Base-by-base conservation (phyloP, 345 rosid genomes). In the Moricandia moricandioides region DNA sequence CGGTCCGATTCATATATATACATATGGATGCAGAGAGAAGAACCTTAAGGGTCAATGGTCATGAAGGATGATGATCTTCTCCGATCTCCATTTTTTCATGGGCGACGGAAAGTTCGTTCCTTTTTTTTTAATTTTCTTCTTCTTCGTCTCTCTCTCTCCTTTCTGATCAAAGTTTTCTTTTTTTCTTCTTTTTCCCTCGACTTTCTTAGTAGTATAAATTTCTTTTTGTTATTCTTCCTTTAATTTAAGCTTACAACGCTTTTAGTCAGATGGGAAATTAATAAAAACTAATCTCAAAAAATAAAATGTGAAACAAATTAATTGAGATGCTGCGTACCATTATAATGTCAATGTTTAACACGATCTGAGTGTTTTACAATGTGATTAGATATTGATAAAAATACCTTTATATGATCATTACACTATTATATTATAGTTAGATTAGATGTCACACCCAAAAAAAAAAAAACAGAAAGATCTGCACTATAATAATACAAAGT, bases 31-130 rank as follows among this genome's bases (percentile, higher is more conserved):
- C 6, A 45, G 34, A 66, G 62, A 61, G 76, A 73, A 73, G 76
- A 63, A 82, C 85, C 86, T 71, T 24, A 58, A 66, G 43, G 75
- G 17, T 71, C 75, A 80, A 59, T 34, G 79, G 67, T 82, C 73
- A 69, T 69, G 81, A 81, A 85, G 84, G 83, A 56, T 83, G 57
- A 79, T 73, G 17, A 45, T 45, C 83, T 83, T 84, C 85, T 82
- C 86, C 83, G 67, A 78, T 72, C 81, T 40, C 70, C 81, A 78
- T 81, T 82, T 67, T 83, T 83, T 74, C 86, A 77, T 67, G 52
- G 52, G 52, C 73, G 71, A 55, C 67, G 55, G 11, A 54, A 63
- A 68, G 73, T 31, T 78, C 29, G 71, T 16, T 69, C 75, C 71
- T 73, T 80, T 82, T 75, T 83, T 78, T 67, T 21, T n/a, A n/a